phyloP scores from a whole-genome alignment of 306 rosid genomes.

The Vigna reflexopilosa region DNA sequence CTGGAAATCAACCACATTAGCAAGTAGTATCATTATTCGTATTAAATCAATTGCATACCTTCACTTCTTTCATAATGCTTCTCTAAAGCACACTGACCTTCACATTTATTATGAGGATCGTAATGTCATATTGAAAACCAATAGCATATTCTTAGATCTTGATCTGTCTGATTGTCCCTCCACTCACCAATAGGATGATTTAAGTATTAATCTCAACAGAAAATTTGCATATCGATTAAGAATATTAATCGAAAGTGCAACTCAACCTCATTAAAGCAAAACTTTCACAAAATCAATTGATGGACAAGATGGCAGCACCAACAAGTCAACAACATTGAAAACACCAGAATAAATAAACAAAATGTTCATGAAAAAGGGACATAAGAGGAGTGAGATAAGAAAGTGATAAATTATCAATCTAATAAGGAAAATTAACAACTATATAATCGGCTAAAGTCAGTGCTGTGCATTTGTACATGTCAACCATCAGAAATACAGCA shows the following conservation, averaged over 20 bases:
- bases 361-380: conserved; percentile 10
- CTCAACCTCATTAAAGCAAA: not conserved
- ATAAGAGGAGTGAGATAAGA: conserved; percentile 6
- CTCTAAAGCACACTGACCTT: conserved; percentile 24
- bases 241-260: not conserved
- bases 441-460: conserved; percentile 23
- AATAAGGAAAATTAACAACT: conserved; percentile 2
- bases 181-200: not conserved
- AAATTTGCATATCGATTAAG: conserved; percentile 8
- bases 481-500: conserved; percentile 9
- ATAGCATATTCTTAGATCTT: conserved; percentile 24
- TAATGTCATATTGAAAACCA: not conserved
- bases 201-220: not conserved
- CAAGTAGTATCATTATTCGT: not conserved
- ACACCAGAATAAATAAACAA: conserved; percentile 6
- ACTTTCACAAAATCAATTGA: conserved; percentile 18
- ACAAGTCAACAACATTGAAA: conserved; percentile 1
- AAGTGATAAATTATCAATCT: conserved; percentile 23
- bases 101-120: conserved; percentile 11
- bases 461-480: conserved; percentile 1
- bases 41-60: not conserved
- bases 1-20: conserved; percentile 1
- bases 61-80: conserved; percentile 27
- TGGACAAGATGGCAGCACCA: conserved; percentile 12
- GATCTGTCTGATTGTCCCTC: conserved; percentile 13